phyloP scores from a whole-genome alignment of 2,329 filamentous ascomycete species.

The Fusarium circinatum region DNA sequence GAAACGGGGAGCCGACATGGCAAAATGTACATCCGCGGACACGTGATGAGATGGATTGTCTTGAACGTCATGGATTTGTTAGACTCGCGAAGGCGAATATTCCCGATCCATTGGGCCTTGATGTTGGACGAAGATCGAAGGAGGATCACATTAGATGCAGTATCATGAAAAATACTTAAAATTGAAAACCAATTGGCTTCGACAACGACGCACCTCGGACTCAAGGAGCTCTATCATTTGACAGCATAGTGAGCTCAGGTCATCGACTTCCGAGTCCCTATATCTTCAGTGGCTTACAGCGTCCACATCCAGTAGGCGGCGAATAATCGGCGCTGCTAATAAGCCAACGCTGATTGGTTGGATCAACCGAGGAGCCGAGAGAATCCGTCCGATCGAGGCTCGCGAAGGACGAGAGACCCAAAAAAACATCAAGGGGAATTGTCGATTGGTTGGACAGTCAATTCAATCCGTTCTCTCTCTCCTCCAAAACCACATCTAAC shows the following conservation, averaged over 20 bases:
- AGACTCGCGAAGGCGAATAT: conserved; percentile 15
- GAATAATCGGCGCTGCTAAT: conserved; percentile 41
- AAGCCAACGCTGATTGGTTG: conserved; percentile 48
- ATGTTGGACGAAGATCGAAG: conserved; percentile 5
- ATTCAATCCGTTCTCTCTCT: conserved; percentile 14
- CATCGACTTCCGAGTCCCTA: conserved; percentile 24
- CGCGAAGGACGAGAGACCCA: conserved; percentile 35
- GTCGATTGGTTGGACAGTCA: conserved; percentile 38
- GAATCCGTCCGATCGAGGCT: conserved; percentile 43
- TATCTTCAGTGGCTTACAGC: conserved; percentile 32
- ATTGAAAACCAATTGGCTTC: conserved; percentile 20
- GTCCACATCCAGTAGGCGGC: conserved; percentile 9
- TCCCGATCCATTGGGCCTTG: conserved; percentile 27
- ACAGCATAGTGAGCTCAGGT: neutral
- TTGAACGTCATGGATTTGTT: conserved; percentile 37
- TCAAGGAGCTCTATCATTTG: conserved; percentile 1
- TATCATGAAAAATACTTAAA: neutral
- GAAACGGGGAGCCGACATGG: conserved; percentile 30
- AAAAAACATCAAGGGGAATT: conserved; percentile 42
- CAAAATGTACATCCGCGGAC: conserved; percentile 37
- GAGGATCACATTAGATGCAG: neutral
- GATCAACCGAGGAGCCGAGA: conserved; percentile 51
- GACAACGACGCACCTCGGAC: neutral
- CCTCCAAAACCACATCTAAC: conserved; percentile 34
- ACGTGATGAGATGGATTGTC: conserved; percentile 34